A percentile compares a stretch with the other conserved stretches of the same genome.
These are phyloP conservation scores for Colletotrichum musicola DNA, from an alignment of 2,329 filamentous ascomycete species.

Conservation along the genomic window DNA sequence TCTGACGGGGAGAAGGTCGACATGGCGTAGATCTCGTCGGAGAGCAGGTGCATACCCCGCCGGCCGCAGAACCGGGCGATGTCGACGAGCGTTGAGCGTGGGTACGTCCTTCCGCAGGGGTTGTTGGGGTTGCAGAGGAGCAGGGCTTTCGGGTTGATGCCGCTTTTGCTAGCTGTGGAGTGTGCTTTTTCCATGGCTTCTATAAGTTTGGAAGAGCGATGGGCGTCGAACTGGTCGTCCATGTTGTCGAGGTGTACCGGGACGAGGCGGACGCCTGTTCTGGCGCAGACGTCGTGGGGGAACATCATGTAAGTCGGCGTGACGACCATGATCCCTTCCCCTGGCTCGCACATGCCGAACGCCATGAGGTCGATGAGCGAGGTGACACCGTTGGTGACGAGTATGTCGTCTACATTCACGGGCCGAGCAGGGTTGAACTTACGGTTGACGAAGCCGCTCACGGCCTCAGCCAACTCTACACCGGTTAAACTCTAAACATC, in stretches of 20 bases:
- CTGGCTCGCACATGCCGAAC: conserved; percentile 20
- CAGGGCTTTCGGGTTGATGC: background rate
- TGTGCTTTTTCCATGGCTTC: background rate
- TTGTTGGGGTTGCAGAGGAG: conserved; percentile 29
- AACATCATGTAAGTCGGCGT: conserved; percentile 28
- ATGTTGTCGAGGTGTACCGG: background rate
- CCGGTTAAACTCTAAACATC: too few relatives aligned
- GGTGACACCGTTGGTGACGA: conserved; percentile 16
- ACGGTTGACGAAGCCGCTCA: conserved; percentile 11
- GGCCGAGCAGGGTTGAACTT: background rate
- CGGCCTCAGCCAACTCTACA: background rate
- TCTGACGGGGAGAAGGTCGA: background rate
- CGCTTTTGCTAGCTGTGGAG: background rate
- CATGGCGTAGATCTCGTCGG: conserved; percentile 22
- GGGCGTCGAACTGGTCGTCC: conserved; percentile 8
- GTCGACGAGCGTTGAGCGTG: background rate
- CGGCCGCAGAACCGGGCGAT: conserved; percentile 13
- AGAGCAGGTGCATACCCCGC: conserved; percentile 19
- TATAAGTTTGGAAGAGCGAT: background rate
- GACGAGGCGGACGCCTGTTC: conserved; percentile 2
- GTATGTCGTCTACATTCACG: background rate
- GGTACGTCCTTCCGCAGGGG: conserved; percentile 13
- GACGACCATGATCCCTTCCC: conserved; percentile 15
- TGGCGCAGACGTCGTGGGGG: conserved; percentile 11
- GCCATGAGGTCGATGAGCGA: conserved; percentile 22